Evolutionary conservation across 164 flowering plant species (phyloP), one percentile per base, ranked within the genome.

Genomic region (Chloranthus sessilifolius): DNA sequence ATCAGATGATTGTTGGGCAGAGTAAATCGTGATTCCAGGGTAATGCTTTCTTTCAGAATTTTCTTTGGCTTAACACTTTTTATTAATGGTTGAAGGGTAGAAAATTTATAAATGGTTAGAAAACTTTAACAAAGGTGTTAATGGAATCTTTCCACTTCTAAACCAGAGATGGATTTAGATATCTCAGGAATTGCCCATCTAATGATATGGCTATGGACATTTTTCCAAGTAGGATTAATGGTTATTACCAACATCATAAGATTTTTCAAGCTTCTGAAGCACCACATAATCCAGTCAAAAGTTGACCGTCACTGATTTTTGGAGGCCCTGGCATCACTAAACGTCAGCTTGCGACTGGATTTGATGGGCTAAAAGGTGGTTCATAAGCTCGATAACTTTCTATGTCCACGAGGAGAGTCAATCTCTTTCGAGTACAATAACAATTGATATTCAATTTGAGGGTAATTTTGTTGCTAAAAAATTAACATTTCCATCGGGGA

Each of bases 401-500:
- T 1, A 19, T 37, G 1, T 0, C 16, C 5, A 7, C 11, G 8
- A 33, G 7, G 7, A 33, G 8, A 33, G 36, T 33, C 36, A 6
- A 33, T 33, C 11, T 33, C 11, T 33, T 6, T 33, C 36, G 36
- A 6, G 36, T 33, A 11, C 11, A 33, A 11, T 33, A 11, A 33
- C 36, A 7, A 10, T 7, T 31, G 16, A n/a, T 9, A 2, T 11
- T 1, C 14, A 44, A 8, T 26, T 30, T 31, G 73, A 81, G 82
- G 85, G 85, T 1, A 70, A 74, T 30, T 47, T 82, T 49, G 78
- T 72, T 4, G 36, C 81, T 0, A 77, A 68, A 54, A 62, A 52
- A 3, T 65, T 73, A 3, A 70, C 78, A 4, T 82, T 82, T 59
- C 89, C 85, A 2, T 74, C 83, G 4, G 89, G 89, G 24, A 75